Conservation (phyloP, 768 basidiomycete species). For the Collybiopsis confluens region DNA sequence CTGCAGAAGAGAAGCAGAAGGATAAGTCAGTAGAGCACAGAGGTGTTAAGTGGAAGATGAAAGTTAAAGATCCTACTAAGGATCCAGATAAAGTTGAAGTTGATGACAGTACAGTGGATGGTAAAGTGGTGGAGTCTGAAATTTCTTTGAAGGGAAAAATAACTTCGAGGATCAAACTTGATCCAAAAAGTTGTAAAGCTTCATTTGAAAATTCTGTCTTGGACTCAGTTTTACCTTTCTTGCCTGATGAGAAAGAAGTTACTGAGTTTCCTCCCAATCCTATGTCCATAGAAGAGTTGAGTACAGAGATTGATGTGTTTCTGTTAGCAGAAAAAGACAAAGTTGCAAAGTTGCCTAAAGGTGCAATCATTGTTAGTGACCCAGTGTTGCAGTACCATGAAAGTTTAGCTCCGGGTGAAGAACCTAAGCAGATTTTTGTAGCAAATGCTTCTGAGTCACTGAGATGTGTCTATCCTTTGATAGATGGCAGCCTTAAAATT, state of each 20-base stretch:
- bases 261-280: neutral
- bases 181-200: neutral
- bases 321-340: neutral
- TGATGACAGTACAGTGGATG: too few species aligned
- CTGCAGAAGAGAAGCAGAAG: too few species aligned
- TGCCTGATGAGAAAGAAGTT: neutral
- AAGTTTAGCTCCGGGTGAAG: neutral
- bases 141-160: too few species aligned
- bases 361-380: neutral
- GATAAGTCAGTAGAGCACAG: too few species aligned
- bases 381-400: neutral
- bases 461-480: slow-evolving; percentile 12
- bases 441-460: slow-evolving; percentile 19
- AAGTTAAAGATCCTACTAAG: too few species aligned
- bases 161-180: too few species aligned
- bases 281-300: neutral
- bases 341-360: neutral
- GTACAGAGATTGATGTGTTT: neutral
- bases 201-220: neutral
- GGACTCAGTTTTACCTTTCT: neutral
- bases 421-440: slow-evolving; percentile 9
- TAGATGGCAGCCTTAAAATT: slow-evolving; percentile 15
- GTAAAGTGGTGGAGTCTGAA: too few species aligned
- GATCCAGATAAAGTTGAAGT: too few species aligned
- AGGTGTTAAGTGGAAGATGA: too few species aligned